Base-by-base conservation (phyloP, 164 flowering plant genomes). In the Tinospora cordifolia region DNA sequence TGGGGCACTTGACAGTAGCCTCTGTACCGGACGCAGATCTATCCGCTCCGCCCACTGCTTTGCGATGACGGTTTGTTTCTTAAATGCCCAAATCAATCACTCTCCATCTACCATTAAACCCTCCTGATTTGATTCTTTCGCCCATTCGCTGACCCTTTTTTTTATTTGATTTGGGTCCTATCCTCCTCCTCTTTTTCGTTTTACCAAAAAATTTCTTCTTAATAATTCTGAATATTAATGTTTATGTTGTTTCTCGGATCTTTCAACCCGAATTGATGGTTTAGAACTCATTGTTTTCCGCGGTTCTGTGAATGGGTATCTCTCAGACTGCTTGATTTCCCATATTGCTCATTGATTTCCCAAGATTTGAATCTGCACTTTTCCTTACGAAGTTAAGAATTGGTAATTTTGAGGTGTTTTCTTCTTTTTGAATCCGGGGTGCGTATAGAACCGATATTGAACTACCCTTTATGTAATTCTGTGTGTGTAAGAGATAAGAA, bases 11-110 rank as follows among this genome's bases (percentile, higher is more conserved):
- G 36, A 30, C 36, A n/a, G n/a, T n/a, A n/a, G n/a, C n/a, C n/a
- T n/a, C 36, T 30, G 36, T 30, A 4, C 3, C 21, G 24, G 24
- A 54, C 8, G 6, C 24, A 21, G 60, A 54, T 54, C 60, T 54
- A 22, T 54, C n/a, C 60, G 19, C 59, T 54, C 60, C 60, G 60
- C 60, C 60, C 60, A 54, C n/a, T n/a, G 60, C 60, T 54, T 54
- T 54, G 60, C 60, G 60, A 54, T 54, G 60, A 24, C 21, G 60
- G 60, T 54, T 54, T 47, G n/a, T 8, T 2, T 30, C 4, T 30
- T n/a, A n/a, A n/a, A n/a, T n/a, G n/a, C 36, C 17, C 60, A 54
- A n/a, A 19, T 54, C 60, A 54, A 54, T 54, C 60, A 21, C 60
- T 19, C 47, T 9, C 11, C 22, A 0, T 54, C 4, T 21, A 54